A percentile compares a stretch with the other conserved stretches of the same genome.
phyloP scores from a whole-genome alignment of 352 stramenopile genomes.

The Phytophthora lateralis region DNA sequence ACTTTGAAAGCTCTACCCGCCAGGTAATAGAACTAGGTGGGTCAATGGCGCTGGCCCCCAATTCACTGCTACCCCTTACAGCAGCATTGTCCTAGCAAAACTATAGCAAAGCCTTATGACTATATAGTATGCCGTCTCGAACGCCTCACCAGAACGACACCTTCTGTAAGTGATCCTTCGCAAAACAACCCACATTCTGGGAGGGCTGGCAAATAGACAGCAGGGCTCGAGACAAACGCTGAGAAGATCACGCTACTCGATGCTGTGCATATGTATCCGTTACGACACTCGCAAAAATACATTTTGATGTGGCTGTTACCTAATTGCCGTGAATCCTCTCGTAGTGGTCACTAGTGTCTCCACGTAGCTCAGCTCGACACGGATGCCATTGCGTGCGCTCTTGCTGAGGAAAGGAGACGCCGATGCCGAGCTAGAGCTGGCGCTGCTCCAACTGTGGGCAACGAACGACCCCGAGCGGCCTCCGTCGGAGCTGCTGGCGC shows the following conservation, averaged over 20 bases:
- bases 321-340: slow-evolving; percentile 22
- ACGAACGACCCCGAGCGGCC: slow-evolving; percentile 14
- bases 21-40: too few species aligned
- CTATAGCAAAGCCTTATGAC: too few species aligned
- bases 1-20: too few species aligned
- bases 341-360: slow-evolving; percentile 19
- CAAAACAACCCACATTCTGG: not conserved
- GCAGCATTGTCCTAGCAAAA: too few species aligned
- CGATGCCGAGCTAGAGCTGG: slow-evolving; percentile 28
- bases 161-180: too few species aligned
- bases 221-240: not conserved
- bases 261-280: slow-evolving; percentile 12
- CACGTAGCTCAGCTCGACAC: not conserved
- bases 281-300: slow-evolving; percentile 26
- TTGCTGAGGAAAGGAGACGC: slow-evolving; percentile 12
- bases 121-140: too few species aligned
- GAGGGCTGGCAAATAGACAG: not conserved
- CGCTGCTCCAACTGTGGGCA: slow-evolving; percentile 31
- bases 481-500: slow-evolving; percentile 17
- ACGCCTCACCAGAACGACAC: too few species aligned
- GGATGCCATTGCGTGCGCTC: slow-evolving; percentile 20
- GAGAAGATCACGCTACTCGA: too few species aligned
- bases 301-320: slow-evolving; percentile 22
- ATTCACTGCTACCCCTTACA: too few species aligned
- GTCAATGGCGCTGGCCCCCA: too few species aligned